A percentile compares a stretch with the other conserved stretches of the same genome.
Conservation (phyloP, 495 filamentous ascomycete species). For the Hypoxylon fuscum region DNA sequence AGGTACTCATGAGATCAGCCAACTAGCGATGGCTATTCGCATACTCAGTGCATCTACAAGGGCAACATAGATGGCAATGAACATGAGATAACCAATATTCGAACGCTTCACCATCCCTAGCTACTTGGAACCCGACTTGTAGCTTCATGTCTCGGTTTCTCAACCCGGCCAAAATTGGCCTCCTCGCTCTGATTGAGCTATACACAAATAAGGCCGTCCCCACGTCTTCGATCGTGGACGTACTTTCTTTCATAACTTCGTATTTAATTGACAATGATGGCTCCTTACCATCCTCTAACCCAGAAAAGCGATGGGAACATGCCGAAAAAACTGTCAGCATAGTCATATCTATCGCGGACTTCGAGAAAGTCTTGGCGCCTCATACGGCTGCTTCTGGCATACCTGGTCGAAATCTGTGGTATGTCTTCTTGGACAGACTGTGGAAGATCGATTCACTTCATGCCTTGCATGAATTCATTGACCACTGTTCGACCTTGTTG, state of each 20-base stretch:
- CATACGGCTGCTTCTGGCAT: slow-evolving; percentile 69
- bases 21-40: slow-evolving; percentile 20
- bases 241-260: slow-evolving; percentile 84
- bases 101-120: background rate
- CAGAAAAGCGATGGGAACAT: slow-evolving; percentile 48
- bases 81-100: background rate
- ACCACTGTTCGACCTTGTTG: slow-evolving; percentile 63
- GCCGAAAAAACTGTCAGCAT: slow-evolving; percentile 58
- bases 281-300: slow-evolving; percentile 15
- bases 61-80: background rate
- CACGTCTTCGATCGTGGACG: slow-evolving; percentile 76
- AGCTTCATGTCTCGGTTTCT: slow-evolving; percentile 76
- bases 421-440: slow-evolving; percentile 81
- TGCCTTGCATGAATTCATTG: slow-evolving; percentile 77
- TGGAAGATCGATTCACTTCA: slow-evolving; percentile 87
- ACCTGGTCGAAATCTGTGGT: slow-evolving; percentile 84
- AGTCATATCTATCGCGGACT: slow-evolving; percentile 69
- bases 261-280: slow-evolving; percentile 66
- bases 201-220: slow-evolving; percentile 81
- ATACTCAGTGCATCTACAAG: slow-evolving; percentile 6
- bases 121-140: background rate
- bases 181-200: slow-evolving; percentile 80
- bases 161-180: slow-evolving; percentile 83
- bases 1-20: slow-evolving; percentile 14
- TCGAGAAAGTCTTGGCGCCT: slow-evolving; percentile 68